Evolutionary conservation across 129 eudicot genomes (phyloP), one percentile per base, ranked within the genome.

Genomic region (Sambucus nigra): DNA sequence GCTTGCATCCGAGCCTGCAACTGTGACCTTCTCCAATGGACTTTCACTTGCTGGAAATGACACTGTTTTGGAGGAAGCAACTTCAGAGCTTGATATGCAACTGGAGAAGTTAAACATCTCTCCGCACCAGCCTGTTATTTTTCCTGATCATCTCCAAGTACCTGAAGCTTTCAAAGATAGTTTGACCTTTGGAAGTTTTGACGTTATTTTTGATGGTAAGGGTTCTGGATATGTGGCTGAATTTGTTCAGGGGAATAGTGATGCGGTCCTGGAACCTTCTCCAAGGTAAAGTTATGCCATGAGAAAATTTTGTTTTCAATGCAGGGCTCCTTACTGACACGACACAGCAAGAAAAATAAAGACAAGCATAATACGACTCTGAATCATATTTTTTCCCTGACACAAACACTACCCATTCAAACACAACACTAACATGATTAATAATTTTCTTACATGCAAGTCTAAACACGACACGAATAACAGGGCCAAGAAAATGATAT

Each of bases 131-230:
- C 59, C 81, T 59, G 95, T 80, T 64, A 74, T 74, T 64, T 74
- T 85, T 35, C 95, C 89, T 27, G 74, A 85, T 53, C 80, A 80
- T 72, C 57, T 85, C 56, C 80, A 71, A 48, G 83, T 80, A 15
- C 83, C 95, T 23, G 95, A 74, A 40, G 67, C 70, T 15, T 57
- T 58, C 15, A 76, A 72, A 63, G 77, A 59, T 9, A 74, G 49
- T 18, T 72, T 85, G 63, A 67, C 69, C 53, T 85, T 85, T 72
- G 95, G 95, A 65, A 85, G 81, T 67, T 48, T 80, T 74, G 83
- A 77, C 69, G 64, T 66, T 64, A 13, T 44, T 59, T 27, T 51
- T 39, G 73, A 55, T 28, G 60, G 38, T 13, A 24, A 67, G 23
- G 65, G 23, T 19, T 68, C 84, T 28, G 19, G 5, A 11, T 42